These are phyloP conservation scores for Neospermospora avenae DNA, from an alignment of 2,329 filamentous ascomycete genomes.

Conservation along the genomic window DNA sequence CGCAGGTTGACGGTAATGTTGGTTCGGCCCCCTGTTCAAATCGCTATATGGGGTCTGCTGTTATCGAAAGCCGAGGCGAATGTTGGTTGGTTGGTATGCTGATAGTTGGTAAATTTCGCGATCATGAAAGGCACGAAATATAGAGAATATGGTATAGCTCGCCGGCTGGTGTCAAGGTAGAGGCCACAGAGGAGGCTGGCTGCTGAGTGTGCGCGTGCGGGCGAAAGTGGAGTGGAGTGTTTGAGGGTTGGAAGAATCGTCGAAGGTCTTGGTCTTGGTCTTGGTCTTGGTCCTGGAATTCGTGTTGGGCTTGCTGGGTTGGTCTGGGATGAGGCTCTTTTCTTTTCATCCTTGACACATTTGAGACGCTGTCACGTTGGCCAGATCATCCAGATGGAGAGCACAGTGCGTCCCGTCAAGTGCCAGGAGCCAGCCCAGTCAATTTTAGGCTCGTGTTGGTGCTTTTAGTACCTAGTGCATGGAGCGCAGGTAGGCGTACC, in stretches of 20 bases:
- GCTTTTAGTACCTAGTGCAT: too few species aligned
- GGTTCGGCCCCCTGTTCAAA: conserved; percentile 26
- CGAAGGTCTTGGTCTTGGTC: too few species aligned
- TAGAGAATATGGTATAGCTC: conserved; percentile 3
- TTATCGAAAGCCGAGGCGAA: conserved; percentile 18
- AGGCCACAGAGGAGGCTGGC: conserved; percentile 16
- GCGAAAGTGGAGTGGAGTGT: conserved; percentile 2
- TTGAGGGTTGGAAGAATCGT: conserved; percentile 1
- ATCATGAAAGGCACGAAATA: conserved; percentile 1
- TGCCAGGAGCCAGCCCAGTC: not conserved
- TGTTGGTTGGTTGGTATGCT: not conserved
- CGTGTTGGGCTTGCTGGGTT: not conserved
- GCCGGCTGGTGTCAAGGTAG: conserved; percentile 8
- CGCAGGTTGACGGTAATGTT: conserved; percentile 20
- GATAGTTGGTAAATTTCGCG: not conserved
- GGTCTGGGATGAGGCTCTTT: conserved; percentile 13
- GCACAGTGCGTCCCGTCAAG: not conserved
- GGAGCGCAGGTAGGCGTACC: too few species aligned
- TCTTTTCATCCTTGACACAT: not conserved
- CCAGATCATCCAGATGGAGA: not conserved
- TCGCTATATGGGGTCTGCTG: conserved; percentile 16
- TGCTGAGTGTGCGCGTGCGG: not conserved
- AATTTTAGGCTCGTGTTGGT: not conserved
- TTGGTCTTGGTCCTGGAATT: not conserved
- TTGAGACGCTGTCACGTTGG: conserved; percentile 14